Evolutionary conservation across 495 filamentous ascomycete genomes (phyloP).

Genomic region (Xylaria cubensis): DNA sequence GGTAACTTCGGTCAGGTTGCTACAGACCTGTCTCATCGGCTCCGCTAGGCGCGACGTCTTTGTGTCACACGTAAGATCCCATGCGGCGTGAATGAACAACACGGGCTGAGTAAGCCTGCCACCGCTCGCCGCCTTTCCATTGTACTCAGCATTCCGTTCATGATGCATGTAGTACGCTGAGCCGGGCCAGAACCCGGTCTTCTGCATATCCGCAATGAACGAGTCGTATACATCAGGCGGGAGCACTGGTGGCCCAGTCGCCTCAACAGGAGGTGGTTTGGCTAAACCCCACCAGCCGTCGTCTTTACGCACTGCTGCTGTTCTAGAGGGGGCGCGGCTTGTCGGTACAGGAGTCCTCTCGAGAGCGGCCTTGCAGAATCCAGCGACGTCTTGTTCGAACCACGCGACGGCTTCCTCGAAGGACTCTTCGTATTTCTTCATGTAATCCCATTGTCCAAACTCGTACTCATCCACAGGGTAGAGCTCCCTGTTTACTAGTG

Average conservation of each 20-base stretch:
- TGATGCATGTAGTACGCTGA: slow-evolving; percentile 22
- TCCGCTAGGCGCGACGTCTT: slow-evolving; percentile 20
- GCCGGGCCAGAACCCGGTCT: slow-evolving; percentile 14
- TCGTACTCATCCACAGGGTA: slow-evolving; percentile 25
- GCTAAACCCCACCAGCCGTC: slow-evolving; percentile 1
- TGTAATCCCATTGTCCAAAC: slow-evolving; percentile 27
- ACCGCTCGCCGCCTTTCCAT: slow-evolving; percentile 15
- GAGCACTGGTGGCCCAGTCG: slow-evolving; percentile 15
- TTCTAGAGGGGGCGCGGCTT: not conserved
- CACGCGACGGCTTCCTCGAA: slow-evolving; percentile 23
- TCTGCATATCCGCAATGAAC: slow-evolving; percentile 14
- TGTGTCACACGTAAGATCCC: slow-evolving; percentile 21
- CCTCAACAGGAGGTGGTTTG: not conserved
- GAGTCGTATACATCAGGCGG: not conserved
- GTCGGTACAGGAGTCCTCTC: not conserved
- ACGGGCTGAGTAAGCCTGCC: slow-evolving; percentile 23
- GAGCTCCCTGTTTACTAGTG: slow-evolving; percentile 7
- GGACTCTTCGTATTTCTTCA: slow-evolving; percentile 20
- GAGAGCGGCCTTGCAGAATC: not conserved
- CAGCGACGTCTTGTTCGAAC: slow-evolving; percentile 18
- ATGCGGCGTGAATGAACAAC: slow-evolving; percentile 18
- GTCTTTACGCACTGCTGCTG: not conserved
- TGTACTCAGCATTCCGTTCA: slow-evolving; percentile 22
- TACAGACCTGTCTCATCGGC: slow-evolving; percentile 19
- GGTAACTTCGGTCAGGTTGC: slow-evolving; percentile 24